A percentile compares a stretch with the other conserved stretches of the same genome.
Evolutionary conservation across 2,329 filamentous ascomycete species (phyloP).

Genomic region (Pestalotiopsis sp.): DNA sequence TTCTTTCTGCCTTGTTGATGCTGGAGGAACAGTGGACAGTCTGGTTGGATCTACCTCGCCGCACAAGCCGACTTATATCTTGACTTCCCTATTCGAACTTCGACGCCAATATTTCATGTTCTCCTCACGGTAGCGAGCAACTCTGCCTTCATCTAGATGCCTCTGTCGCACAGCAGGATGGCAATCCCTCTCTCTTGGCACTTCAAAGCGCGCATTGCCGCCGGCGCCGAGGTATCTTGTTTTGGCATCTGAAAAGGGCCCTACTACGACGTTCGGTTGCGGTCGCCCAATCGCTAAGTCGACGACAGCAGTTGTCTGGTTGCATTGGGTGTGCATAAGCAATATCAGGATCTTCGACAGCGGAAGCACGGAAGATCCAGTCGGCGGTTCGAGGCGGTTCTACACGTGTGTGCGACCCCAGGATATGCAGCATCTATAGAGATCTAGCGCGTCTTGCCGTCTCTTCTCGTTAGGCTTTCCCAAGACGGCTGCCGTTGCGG

Average conservation of each 20-base stretch:
- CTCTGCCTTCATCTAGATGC: neutral
- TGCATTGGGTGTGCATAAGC: neutral
- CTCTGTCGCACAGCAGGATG: neutral
- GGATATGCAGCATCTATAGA: neutral
- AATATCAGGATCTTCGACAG: neutral
- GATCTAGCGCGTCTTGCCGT: neutral
- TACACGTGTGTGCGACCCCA: neutral
- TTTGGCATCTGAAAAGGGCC: neutral
- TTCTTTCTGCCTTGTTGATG: neutral
- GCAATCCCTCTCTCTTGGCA: neutral
- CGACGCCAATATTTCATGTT: neutral
- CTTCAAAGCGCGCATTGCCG: neutral
- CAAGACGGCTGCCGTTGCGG: neutral
- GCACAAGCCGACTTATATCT: neutral
- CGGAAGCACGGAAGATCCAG: neutral
- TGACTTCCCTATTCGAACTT: neutral
- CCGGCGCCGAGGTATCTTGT: constrained; percentile 3
- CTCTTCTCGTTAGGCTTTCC: neutral
- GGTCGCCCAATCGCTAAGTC: neutral
- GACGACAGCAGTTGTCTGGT: neutral
- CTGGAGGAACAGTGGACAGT: neutral
- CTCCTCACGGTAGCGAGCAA: neutral
- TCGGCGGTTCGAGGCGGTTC: neutral
- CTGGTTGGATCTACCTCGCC: neutral
- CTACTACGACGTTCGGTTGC: neutral